Evolutionary conservation across 306 rosid genomes (phyloP).

Genomic region (Rosa persica): DNA sequence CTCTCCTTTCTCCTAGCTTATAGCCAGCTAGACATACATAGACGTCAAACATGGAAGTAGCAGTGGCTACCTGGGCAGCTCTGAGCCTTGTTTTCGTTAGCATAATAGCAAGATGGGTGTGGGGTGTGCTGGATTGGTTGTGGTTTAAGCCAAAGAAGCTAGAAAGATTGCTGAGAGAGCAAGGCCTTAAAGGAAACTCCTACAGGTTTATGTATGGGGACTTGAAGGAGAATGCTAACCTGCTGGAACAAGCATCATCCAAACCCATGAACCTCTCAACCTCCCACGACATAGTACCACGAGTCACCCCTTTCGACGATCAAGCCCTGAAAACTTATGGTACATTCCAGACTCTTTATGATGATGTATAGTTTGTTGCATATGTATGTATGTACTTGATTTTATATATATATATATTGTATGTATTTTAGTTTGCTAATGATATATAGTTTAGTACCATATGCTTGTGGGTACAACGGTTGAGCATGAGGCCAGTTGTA

Average conservation of each 20-base stretch:
- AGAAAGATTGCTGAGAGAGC: slow-evolving; percentile 25
- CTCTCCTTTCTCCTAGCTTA: neutral
- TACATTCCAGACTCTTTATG: neutral
- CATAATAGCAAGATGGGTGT: slow-evolving; percentile 13
- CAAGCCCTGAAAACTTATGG: slow-evolving; percentile 11
- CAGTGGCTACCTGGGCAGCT: neutral
- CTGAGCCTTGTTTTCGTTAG: neutral
- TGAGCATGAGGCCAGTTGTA: neutral
- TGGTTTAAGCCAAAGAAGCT: slow-evolving; percentile 35
- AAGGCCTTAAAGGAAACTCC: slow-evolving; percentile 36
- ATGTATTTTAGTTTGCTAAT: no score
- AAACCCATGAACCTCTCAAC: slow-evolving; percentile 32
- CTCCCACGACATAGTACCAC: slow-evolving; percentile 19
- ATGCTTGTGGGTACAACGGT: neutral
- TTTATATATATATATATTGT: no score
- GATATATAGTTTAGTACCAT: no score
- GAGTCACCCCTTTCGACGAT: slow-evolving; percentile 15
- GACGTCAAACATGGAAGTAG: neutral
- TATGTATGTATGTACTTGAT: neutral
- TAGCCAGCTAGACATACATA: neutral
- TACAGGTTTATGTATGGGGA: slow-evolving; percentile 37
- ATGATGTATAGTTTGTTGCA: neutral
- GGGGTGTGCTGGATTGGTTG: slow-evolving; percentile 23
- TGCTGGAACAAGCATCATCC: slow-evolving; percentile 19
- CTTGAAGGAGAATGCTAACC: slow-evolving; percentile 17